phyloP scores from a whole-genome alignment of 768 basidiomycete genomes.

The Leccinum variicolor region DNA sequence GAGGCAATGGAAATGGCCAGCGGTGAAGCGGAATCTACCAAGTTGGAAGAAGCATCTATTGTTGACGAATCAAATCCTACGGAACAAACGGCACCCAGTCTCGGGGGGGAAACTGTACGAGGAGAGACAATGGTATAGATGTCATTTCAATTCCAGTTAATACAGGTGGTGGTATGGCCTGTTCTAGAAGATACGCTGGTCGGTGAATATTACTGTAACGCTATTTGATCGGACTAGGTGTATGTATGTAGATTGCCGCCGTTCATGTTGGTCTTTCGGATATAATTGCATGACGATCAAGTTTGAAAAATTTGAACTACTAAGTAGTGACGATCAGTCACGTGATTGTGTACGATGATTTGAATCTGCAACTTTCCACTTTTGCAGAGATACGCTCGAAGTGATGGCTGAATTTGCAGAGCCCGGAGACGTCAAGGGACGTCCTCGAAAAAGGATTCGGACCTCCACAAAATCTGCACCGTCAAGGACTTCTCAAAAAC shows the following conservation, averaged over 20 bases:
- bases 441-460: conserved; percentile 25
- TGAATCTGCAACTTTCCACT: neutral
- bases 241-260: neutral
- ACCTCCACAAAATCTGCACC: conserved; percentile 3
- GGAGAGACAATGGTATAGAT: neutral
- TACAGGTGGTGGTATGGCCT: neutral
- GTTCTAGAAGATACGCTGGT: neutral
- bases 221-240: neutral
- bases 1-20: neutral
- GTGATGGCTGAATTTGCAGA: conserved; percentile 22
- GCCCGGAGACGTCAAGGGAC: conserved; percentile 11
- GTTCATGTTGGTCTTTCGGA: neutral
- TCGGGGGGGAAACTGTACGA: neutral
- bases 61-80: neutral
- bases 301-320: neutral
- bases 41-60: neutral
- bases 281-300: neutral
- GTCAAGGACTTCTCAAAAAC: conserved; percentile 5
- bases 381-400: neutral
- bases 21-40: neutral
- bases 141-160: neutral
- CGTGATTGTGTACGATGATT: conserved; percentile 3
- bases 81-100: neutral
- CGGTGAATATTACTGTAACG: neutral
- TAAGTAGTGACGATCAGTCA: neutral